Base-by-base conservation (phyloP, 1,284 basidiomycete species). In the Puccinia horiana region DNA sequence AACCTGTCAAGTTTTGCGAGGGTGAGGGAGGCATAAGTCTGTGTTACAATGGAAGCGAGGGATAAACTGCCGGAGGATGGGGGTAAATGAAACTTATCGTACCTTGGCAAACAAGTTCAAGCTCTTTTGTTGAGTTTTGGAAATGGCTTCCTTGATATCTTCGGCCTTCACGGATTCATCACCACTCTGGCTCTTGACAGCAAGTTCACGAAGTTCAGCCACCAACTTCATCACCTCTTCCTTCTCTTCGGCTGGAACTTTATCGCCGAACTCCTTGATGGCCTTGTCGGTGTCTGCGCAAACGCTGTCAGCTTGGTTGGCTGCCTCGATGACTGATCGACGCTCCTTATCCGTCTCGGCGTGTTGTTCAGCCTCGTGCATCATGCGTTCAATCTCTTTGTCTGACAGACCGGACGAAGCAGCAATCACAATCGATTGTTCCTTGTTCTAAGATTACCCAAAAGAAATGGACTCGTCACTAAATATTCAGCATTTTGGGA, bases 311-410 rank as follows among this genome's bases (percentile, higher is more conserved):
- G 94, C 96, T 89, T 94, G 94, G 91, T 99, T 99, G 82, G 95
- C 91, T 88, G 97, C 94, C 90, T 99, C 96, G 84, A 99, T 98
- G 84, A 98, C 90, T 77, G 90, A 87, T 86, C 93, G 92, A 87
- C 96, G 92, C 76, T 90, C 90, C 90, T 97, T 96, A 89, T 87
- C 86, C 0, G 86, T 83, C 84, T 88, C 83, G 35, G 83, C 58
- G 54, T 76, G 79, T 88, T 94, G 90, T 89, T 99, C 96, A 82
- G 96, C 92, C 85, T 99, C 96, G 54, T 92, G 88, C 82, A 99
- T 92, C 96, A 99, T 98, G 87, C 92, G 92, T 90, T 98, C 95
- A 84, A 99, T 98, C 87, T 99, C 96, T 89, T 93, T 93, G 89
- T 98, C 95, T 84, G 91, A 93, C 78, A 99, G 92, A 88, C 96